Conservation (phyloP, 106 monocot species). For the Amphibolis antarctica region DNA sequence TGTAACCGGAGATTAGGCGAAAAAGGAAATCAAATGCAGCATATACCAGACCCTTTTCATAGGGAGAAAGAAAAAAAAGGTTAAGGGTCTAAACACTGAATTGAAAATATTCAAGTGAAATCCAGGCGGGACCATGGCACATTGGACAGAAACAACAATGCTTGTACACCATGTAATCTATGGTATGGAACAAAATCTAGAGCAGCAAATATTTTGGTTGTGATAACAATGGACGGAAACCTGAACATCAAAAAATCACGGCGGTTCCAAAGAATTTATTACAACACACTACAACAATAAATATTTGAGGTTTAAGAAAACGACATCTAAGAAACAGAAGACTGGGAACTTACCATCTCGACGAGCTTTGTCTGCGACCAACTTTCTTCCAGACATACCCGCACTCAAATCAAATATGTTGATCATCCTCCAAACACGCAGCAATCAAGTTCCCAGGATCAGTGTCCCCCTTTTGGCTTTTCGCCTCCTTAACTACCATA, state of each 20-base stretch:
- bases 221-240: background rate
- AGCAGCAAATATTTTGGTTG: background rate
- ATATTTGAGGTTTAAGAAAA: no score
- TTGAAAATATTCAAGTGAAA: background rate
- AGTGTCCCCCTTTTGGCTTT: background rate
- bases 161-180: background rate
- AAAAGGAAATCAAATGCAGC: no score
- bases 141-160: background rate
- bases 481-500: no score
- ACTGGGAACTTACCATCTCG: constrained; percentile 26
- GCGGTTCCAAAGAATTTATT: no score
- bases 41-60: no score
- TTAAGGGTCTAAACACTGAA: background rate
- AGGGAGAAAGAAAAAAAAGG: no score
- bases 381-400: constrained; percentile 36
- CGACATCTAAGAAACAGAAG: background rate
- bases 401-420: constrained; percentile 56
- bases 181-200: background rate
- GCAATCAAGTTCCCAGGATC: constrained; percentile 7
- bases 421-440: constrained; percentile 36
- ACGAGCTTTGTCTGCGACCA: constrained; percentile 34
- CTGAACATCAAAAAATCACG: background rate
- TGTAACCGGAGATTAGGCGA: no score
- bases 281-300: no score
- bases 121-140: background rate